Base-by-base conservation (phyloP, 805 yeast species). In the Wickerhamiella kazuoi region DNA sequence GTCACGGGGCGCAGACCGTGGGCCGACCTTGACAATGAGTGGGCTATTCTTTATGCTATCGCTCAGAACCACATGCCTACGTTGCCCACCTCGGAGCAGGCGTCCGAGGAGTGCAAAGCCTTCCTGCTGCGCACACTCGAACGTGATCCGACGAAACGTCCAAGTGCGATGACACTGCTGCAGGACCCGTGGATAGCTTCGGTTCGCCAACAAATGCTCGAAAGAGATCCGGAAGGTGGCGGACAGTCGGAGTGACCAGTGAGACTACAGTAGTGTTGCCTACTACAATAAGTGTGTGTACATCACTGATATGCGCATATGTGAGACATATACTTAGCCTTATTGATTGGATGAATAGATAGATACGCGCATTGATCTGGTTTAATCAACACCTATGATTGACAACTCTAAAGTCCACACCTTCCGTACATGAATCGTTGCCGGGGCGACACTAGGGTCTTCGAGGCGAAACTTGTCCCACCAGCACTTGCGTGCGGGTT, bases 401-500 rank as follows among this genome's bases (percentile, higher is more conserved):
- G 87, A 76, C 45, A 90, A 67, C 59, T 90, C 98, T 47, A 90
- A 66, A 2, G 98, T 90, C 98, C 98, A 90, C 16, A 87, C 96
- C 48, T 97, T 68, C 48, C 98, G 73, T 41, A 82, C 74, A 53
- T 90, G 96, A 15, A 86, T 74, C 50, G 72, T 76, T 20, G 84
- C 71, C 13, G 62, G 49, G 3, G 17, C 8, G 17, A 46, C 44
- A 4, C 59, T 63, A 18, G 51, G 52, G 14, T 51, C 51, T 4
- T 57, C 57, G 15, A 64, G 55, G 17, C 52, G 60, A 11, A 56
- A 38, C 42, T 61, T 61, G 34, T 72, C 74, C 98, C 98, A 90
- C 98, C 98, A 90, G 62, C 98, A 90, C 55, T 90, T 90, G 53
- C 97, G 71, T 2, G 98, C 98, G 1, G 98, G 98, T 55, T 90